Evolutionary conservation across 2,329 filamentous ascomycete genomes (phyloP).

Genomic region (Aspergillus sp.): DNA sequence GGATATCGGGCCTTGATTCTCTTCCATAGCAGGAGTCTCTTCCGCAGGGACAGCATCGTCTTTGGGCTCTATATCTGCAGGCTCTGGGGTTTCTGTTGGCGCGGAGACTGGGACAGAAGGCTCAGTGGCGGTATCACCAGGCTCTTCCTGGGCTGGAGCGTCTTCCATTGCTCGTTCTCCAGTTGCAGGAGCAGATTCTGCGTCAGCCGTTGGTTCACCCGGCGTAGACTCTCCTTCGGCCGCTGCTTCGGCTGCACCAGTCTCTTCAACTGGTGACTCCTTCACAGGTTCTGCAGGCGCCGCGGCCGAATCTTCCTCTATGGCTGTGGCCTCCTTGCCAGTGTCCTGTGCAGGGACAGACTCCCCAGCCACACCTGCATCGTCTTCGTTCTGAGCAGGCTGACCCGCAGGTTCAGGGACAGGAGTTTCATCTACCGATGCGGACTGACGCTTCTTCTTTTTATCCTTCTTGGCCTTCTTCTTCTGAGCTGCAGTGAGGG

Average conservation of each 20-base stretch:
- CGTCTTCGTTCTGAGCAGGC: constrained; percentile 1
- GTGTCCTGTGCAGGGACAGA: not conserved
- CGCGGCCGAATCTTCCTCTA: not conserved
- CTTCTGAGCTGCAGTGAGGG: constrained; percentile 14
- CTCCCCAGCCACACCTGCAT: not conserved
- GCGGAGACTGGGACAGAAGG: not conserved
- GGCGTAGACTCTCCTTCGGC: not conserved
- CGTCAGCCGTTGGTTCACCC: not conserved
- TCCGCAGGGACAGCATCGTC: not conserved
- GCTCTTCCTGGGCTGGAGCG: not conserved
- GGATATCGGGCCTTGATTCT: not conserved
- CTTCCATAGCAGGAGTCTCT: not conserved
- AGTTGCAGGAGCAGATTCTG: not conserved
- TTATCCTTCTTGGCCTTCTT: constrained; percentile 20
- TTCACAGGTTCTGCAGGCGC: not conserved
- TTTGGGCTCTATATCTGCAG: too few species aligned
- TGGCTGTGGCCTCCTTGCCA: not conserved
- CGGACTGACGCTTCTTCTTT: constrained; percentile 12
- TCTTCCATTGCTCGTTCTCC: not conserved
- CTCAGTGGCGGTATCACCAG: not conserved
- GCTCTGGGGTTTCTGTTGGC: too few species aligned
- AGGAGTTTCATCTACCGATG: constrained; percentile 3
- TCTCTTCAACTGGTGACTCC: too few species aligned
- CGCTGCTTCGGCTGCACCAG: not conserved
- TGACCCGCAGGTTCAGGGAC: constrained; percentile 1